A percentile compares a stretch with the other conserved stretches of the same genome.
Conservation (phyloP, 2,329 filamentous ascomycete genomes). For the Scytalidium sp. region DNA sequence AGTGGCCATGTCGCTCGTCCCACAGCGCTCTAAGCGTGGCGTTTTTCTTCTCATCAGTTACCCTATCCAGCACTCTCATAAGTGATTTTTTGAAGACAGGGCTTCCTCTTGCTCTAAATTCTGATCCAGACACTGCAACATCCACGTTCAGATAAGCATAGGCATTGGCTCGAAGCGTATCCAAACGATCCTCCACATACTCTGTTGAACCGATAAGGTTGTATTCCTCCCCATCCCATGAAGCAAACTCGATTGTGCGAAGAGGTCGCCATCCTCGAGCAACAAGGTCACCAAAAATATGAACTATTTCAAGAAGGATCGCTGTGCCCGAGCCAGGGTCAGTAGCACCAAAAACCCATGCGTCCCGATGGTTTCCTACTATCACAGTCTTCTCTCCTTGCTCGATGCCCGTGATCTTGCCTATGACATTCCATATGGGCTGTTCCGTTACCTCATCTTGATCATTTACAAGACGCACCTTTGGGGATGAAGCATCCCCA, state of each 20-base stretch:
- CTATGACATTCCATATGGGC: slow-evolving; percentile 89
- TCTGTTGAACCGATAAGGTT: slow-evolving; percentile 94
- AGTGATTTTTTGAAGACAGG: slow-evolving; percentile 76
- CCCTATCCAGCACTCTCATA: slow-evolving; percentile 68
- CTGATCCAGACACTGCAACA: slow-evolving; percentile 70
- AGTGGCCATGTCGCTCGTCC: slow-evolving; percentile 57
- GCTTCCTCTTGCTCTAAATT: slow-evolving; percentile 76
- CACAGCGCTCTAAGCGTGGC: slow-evolving; percentile 72
- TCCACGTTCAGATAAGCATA: slow-evolving; percentile 92
- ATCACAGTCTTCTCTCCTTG: slow-evolving; percentile 80
- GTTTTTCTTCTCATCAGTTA: slow-evolving; percentile 70
- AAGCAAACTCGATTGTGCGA: slow-evolving; percentile 94
- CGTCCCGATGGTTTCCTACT: slow-evolving; percentile 89
- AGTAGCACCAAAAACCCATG: slow-evolving; percentile 84
- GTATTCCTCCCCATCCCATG: slow-evolving; percentile 93
- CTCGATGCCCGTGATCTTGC: slow-evolving; percentile 79
- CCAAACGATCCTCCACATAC: slow-evolving; percentile 82
- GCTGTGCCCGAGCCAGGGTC: slow-evolving; percentile 88
- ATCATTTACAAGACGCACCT: slow-evolving; percentile 78
- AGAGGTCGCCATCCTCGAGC: slow-evolving; percentile 82
- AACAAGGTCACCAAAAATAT: slow-evolving; percentile 77
- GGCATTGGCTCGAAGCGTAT: slow-evolving; percentile 68
- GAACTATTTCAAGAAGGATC: slow-evolving; percentile 83
- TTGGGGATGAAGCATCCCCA: slow-evolving; percentile 70
- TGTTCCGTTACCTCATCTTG: slow-evolving; percentile 82